These are phyloP conservation scores for Syncephalis fuscata DNA, from an alignment of 371 early-diverging fungal species.

Conservation along the genomic window DNA sequence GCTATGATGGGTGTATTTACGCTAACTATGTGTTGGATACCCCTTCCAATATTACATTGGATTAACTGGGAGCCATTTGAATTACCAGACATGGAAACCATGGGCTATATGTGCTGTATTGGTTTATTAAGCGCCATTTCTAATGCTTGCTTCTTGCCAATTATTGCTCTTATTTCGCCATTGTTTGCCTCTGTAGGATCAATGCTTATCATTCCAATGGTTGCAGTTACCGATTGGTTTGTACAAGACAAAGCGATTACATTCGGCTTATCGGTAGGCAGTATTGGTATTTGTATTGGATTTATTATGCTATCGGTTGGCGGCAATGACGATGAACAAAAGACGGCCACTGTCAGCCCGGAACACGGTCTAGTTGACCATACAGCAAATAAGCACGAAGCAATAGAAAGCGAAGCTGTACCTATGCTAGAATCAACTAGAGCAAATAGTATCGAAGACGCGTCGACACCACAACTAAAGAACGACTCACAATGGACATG, in stretches of 20 bases:
- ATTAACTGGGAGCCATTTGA: conserved; percentile 43
- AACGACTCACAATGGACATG: too few species aligned
- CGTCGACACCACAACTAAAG: too few species aligned
- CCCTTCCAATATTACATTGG: conserved; percentile 45
- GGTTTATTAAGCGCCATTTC: conserved; percentile 50
- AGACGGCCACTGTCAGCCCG: too few species aligned
- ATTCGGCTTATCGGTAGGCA: not conserved
- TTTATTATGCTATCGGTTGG: not conserved
- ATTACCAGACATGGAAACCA: conserved; percentile 32
- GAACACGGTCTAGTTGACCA: too few species aligned
- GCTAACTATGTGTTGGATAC: conserved; percentile 41
- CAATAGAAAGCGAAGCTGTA: too few species aligned
- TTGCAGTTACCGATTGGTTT: conserved; percentile 21
- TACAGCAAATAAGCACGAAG: too few species aligned
- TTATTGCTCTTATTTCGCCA: conserved; percentile 33
- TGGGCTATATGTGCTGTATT: conserved; percentile 31
- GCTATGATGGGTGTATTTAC: conserved; percentile 43
- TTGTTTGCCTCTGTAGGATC: conserved; percentile 58
- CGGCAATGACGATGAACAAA: too few species aligned
- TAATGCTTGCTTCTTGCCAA: conserved; percentile 59
- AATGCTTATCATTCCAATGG: conserved; percentile 65
- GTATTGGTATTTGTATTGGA: not conserved
- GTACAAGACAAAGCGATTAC: not conserved
- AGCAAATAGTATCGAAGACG: too few species aligned
- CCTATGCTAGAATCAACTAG: too few species aligned